Evolutionary conservation across 768 basidiomycete species (phyloP).

Genomic region (Lactifluus subvellereus): DNA sequence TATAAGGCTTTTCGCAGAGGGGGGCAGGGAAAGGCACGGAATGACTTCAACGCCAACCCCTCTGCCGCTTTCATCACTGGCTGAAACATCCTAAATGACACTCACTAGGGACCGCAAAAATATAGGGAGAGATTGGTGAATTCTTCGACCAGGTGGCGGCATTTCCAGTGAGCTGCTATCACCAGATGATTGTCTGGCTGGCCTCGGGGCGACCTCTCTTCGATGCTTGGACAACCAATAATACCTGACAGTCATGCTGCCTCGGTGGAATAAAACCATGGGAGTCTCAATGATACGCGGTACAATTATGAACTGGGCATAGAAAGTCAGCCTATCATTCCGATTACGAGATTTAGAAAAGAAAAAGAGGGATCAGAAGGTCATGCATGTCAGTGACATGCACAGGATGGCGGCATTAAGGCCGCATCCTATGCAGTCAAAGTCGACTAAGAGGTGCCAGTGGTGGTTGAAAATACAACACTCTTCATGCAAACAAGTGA

Average conservation of each 20-base stretch:
- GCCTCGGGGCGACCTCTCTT: too few relatives aligned
- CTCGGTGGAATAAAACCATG: not conserved
- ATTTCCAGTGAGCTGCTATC: not conserved
- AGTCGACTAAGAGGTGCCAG: conserved; percentile 95
- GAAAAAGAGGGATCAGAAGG: conserved; percentile 38
- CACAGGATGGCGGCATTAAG: conserved; percentile 31
- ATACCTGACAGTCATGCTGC: not conserved
- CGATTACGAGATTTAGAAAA: not conserved
- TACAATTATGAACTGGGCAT: not conserved
- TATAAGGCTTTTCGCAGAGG: not conserved
- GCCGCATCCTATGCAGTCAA: conserved; percentile 37
- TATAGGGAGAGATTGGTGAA: not conserved
- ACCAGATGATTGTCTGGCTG: too few relatives aligned
- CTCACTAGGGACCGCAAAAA: not conserved
- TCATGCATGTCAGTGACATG: conserved; percentile 77
- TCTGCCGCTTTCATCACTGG: too few relatives aligned
- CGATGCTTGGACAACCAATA: not conserved
- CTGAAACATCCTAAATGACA: too few relatives aligned
- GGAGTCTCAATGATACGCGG: not conserved
- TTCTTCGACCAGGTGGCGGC: not conserved
- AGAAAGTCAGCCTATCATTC: conserved; percentile 5
- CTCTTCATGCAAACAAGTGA: conserved; percentile 53
- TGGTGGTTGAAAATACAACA: conserved; percentile 64
- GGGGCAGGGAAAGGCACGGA: not conserved
- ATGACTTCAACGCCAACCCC: not conserved